Conservation (phyloP, 192 early-diverging fungal genomes). For the Polychytrium aggregatum region DNA sequence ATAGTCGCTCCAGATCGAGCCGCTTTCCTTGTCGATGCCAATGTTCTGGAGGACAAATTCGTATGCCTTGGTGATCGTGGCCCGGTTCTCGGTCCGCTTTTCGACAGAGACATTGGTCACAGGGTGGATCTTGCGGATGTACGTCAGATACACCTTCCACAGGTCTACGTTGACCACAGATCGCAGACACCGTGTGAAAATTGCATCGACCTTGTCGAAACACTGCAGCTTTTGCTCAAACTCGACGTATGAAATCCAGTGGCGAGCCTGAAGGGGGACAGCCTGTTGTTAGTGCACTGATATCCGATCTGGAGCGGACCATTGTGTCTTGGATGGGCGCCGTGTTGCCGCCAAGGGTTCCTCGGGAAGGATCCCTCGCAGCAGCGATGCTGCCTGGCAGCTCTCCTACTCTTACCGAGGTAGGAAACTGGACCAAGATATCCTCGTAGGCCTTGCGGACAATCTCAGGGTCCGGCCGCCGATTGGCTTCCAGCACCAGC, state of each 20-base stretch:
- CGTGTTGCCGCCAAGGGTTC: no score
- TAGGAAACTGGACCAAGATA: conserved; percentile 68
- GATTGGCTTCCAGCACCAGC: conserved; percentile 48
- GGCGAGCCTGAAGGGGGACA: conserved; percentile 35
- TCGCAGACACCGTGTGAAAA: conserved; percentile 73
- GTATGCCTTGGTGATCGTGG: conserved; percentile 67
- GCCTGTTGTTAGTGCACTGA: neutral
- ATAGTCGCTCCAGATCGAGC: conserved; percentile 81
- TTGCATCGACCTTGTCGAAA: conserved; percentile 63
- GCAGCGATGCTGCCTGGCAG: neutral
- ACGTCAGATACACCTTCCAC: conserved; percentile 81
- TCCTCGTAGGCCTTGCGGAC: conserved; percentile 56
- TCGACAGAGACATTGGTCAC: conserved; percentile 33
- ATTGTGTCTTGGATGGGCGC: no score
- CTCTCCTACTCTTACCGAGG: conserved; percentile 48
- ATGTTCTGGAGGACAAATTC: conserved; percentile 83
- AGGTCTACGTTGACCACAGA: conserved; percentile 76
- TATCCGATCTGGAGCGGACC: neutral
- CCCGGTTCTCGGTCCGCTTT: conserved; percentile 45
- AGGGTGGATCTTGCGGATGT: conserved; percentile 66
- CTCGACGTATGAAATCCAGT: conserved; percentile 69
- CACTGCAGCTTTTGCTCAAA: conserved; percentile 70
- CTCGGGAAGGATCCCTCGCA: no score
- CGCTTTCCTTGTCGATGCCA: conserved; percentile 80
- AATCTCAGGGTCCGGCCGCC: conserved; percentile 37